phyloP scores from a whole-genome alignment of 768 basidiomycete genomes.

The Cystofilobasidium ferigula region DNA sequence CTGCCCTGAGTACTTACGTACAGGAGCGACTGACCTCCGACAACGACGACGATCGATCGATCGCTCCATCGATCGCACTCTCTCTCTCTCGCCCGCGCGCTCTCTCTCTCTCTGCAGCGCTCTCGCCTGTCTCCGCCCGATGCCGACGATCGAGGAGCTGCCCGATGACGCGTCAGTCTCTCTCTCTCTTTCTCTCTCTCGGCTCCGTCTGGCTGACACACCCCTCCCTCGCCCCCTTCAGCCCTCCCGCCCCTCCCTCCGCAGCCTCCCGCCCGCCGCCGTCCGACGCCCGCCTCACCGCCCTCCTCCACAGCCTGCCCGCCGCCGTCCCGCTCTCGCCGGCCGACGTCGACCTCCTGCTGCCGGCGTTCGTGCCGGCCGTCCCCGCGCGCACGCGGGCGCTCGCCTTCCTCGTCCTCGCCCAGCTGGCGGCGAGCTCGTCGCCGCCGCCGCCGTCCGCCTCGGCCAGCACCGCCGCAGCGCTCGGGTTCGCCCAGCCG shows the following conservation, averaged over 20 bases:
- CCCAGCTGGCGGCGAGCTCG: slow-evolving; percentile 5
- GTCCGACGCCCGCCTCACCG: neutral
- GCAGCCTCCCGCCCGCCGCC: neutral
- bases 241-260: too few species aligned
- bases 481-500: neutral
- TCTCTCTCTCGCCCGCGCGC: neutral
- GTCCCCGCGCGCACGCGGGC: slow-evolving; percentile 4
- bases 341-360: slow-evolving; percentile 4
- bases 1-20: too few species aligned
- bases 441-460: neutral
- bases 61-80: too few species aligned
- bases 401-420: slow-evolving; percentile 21
- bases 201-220: neutral
- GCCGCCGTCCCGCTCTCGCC: neutral
- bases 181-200: neutral
- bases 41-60: too few species aligned
- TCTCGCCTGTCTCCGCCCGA: neutral
- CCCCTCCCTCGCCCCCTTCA: too few species aligned
- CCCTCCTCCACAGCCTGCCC: slow-evolving; percentile 4
- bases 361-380: slow-evolving; percentile 11
- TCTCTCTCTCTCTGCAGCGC: neutral
- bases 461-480: neutral
- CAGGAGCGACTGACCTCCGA: too few species aligned
- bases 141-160: slow-evolving; percentile 16
- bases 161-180: slow-evolving; percentile 4